phyloP scores from a whole-genome alignment of 2,329 filamentous ascomycete genomes.

The Penicillium hesseltinei region DNA sequence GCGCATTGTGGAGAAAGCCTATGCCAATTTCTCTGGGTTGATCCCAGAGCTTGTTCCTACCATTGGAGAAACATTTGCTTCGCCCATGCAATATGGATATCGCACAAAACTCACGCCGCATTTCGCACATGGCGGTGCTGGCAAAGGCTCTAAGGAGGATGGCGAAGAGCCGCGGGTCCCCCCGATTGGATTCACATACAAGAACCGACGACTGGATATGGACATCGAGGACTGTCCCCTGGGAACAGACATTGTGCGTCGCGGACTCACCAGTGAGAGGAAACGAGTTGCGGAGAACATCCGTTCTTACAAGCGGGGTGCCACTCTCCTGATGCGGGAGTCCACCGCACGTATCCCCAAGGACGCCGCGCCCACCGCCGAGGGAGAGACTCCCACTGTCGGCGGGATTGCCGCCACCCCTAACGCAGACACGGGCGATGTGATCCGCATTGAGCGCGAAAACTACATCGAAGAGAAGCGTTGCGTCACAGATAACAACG shows the following conservation, averaged over 20 bases:
- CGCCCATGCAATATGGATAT: conserved; percentile 88
- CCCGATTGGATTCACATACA: conserved; percentile 84
- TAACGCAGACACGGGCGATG: conserved; percentile 39
- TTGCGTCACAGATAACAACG: conserved; percentile 84
- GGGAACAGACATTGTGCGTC: conserved; percentile 78
- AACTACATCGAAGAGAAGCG: conserved; percentile 74
- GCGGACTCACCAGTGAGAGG: conserved; percentile 77
- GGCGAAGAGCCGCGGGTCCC: conserved; percentile 63
- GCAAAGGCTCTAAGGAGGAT: conserved; percentile 49
- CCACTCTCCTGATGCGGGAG: conserved; percentile 85
- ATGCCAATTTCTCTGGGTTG: conserved; percentile 83
- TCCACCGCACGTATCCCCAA: conserved; percentile 63
- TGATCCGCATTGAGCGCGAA: conserved; percentile 57
- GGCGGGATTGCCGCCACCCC: conserved; percentile 29
- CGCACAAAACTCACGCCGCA: conserved; percentile 96
- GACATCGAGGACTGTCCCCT: conserved; percentile 99
- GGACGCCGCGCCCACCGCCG: conserved; percentile 15
- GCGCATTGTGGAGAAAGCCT: conserved; percentile 85
- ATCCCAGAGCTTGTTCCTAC: conserved; percentile 70
- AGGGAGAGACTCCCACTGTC: conserved; percentile 20
- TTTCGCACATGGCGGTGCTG: conserved; percentile 70
- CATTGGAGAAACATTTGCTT: conserved; percentile 81
- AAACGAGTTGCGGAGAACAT: conserved; percentile 70
- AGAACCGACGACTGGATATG: conserved; percentile 74
- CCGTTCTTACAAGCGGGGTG: conserved; percentile 71